Evolutionary conservation across 2,329 filamentous ascomycete genomes (phyloP), one percentile per base, ranked within the genome.

Genomic region (Arthrobotrys pseudoclavata): DNA sequence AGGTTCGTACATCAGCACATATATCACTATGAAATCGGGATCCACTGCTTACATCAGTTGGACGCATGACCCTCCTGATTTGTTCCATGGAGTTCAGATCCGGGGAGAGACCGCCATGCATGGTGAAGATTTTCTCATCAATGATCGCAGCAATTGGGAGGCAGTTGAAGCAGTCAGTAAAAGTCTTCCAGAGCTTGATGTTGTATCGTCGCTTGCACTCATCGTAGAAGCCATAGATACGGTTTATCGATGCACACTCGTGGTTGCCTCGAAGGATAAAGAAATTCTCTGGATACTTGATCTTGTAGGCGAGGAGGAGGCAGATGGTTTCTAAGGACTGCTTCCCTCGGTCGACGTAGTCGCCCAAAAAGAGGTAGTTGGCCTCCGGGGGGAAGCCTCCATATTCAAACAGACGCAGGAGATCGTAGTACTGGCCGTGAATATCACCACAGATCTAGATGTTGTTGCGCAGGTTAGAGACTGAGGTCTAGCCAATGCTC

Each of bases 261-360:
- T 99, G 96, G 88, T 99, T 99, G 80, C 96, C 96, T 81, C 96
- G 93, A 76, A 99, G 90, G 81, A 99, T 92, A 88, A 99, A 99
- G 87, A 99, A 98, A 87, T 99, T 99, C 86, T 99, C 96, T 60
- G 96, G 96, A 84, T 97, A 98, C 87, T 98, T 98, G 89, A 99
- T 97, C 90, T 99, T 99, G 90, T 98, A 99, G 79, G 94, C 94
- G 63, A 99, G 89, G 71, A 99, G 89, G 80, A 99, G 88, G 87
- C 94, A 97, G 85, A 99, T 98, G 81, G 96, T 98, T 88, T 99
- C 96, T 68, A 99, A 91, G 42, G 95, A 97, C 86, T 99, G 96
- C 88, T 99, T 98, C 87, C 96, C 96, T 87, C 96, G 91, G 85
- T 99, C 96, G 82, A 99, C 96, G 83, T 99, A 99, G 84, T 99